A percentile compares a stretch with the other conserved stretches of the same genome.
Evolutionary conservation across 2,329 filamentous ascomycete species (phyloP).

Genomic region (Sporothrix phasma): DNA sequence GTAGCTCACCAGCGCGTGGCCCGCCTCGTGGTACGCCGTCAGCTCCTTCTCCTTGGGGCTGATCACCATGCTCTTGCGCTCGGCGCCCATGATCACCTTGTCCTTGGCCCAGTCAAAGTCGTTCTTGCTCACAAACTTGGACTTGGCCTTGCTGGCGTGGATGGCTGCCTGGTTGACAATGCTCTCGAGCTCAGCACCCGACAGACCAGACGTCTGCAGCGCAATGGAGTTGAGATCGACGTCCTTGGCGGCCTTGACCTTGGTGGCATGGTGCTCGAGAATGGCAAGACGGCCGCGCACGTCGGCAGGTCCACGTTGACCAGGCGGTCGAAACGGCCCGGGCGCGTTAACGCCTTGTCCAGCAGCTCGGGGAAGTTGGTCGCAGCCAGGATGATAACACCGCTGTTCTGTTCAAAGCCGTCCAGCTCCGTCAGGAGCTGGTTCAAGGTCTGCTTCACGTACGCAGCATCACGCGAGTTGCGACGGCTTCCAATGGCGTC

Average conservation of each 20-base stretch:
- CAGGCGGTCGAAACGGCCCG: constrained; percentile 91
- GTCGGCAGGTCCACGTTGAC: constrained; percentile 79
- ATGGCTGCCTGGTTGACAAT: constrained; percentile 94
- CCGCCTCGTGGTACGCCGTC: constrained; percentile 95
- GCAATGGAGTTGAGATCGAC: constrained; percentile 80
- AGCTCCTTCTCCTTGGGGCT: constrained; percentile 90
- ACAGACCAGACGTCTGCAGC: constrained; percentile 80
- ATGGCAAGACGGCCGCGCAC: constrained; percentile 89
- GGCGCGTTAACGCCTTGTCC: constrained; percentile 88
- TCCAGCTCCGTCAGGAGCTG: constrained; percentile 95
- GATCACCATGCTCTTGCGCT: constrained; percentile 81
- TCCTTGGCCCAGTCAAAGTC: constrained; percentile 98
- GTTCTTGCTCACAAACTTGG: constrained; percentile 59
- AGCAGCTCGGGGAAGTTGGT: constrained; percentile 93
- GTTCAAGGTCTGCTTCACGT: constrained; percentile 95
- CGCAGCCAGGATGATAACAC: constrained; percentile 90
- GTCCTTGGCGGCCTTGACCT: constrained; percentile 69
- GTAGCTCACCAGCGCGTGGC: constrained; percentile 82
- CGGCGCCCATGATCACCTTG: constrained; percentile 93
- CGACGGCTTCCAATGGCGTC: constrained; percentile 91
- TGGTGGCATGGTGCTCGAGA: constrained; percentile 84
- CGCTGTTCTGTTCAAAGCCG: constrained; percentile 88
- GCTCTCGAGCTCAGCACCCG: constrained; percentile 92
- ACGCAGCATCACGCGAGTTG: constrained; percentile 84
- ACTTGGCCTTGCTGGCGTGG: constrained; percentile 81